Conservation (phyloP, 2,329 filamentous ascomycete genomes). For the Colletotrichum graminicola region DNA sequence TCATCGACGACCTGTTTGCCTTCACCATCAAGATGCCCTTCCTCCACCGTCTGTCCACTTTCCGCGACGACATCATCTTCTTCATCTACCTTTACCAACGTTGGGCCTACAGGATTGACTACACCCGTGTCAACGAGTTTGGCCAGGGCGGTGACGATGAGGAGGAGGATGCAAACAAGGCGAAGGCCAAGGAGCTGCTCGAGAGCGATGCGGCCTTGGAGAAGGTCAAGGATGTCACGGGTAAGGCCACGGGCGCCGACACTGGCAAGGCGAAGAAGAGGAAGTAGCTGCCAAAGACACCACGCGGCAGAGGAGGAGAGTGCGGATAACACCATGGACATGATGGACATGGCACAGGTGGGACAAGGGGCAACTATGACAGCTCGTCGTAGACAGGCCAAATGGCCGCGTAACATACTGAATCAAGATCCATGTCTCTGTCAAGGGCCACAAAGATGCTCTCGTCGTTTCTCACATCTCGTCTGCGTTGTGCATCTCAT, state of each 20-base stretch:
- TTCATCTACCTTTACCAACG: constrained; percentile 97
- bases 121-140: constrained; percentile 94
- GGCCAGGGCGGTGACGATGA: constrained; percentile 98
- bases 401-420: constrained; percentile 8
- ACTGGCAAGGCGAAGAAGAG: constrained; percentile 60
- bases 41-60: constrained; percentile 89
- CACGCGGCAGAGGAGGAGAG: constrained; percentile 9
- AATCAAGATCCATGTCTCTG: constrained; percentile 6
- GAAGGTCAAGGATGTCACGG: constrained; percentile 44
- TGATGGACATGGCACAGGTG: background rate
- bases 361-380: background rate
- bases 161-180: constrained; percentile 60
- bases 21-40: constrained; percentile 99
- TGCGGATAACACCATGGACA: constrained; percentile 20
- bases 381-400: background rate
- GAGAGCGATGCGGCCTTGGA: constrained; percentile 54
- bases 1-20: constrained; percentile 98
- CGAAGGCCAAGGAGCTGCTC: constrained; percentile 49
- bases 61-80: constrained; percentile 97
- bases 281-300: constrained; percentile 48
- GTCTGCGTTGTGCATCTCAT: constrained; percentile 21
- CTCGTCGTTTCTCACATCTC: constrained; percentile 17
- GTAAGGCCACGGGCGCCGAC: constrained; percentile 64
- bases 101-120: constrained; percentile 93
- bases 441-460: background rate